Percentiles rank a stretch among this genome's conserved stretches.
phyloP scores from a whole-genome alignment of 177 flowering plant genomes.

The Vitis hybrid region DNA sequence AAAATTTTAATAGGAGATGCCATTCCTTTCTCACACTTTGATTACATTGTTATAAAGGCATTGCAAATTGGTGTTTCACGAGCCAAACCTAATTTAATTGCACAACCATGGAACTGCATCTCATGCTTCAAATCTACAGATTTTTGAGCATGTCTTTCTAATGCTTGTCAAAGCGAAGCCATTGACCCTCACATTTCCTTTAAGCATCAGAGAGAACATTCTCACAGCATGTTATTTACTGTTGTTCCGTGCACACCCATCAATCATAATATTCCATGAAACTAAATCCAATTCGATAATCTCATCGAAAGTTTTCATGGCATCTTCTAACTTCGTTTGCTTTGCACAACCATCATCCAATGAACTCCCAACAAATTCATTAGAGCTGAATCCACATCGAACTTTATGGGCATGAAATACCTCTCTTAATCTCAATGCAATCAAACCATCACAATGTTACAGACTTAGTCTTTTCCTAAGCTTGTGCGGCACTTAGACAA shows the following conservation, averaged over 20 bases:
- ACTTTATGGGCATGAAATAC: constrained; percentile 34
- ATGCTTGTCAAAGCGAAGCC: constrained; percentile 50
- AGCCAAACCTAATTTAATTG: constrained; percentile 32
- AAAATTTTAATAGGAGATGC: constrained; percentile 32
- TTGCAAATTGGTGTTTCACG: constrained; percentile 38
- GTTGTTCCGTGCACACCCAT: constrained; percentile 12
- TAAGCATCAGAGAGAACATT: constrained; percentile 30
- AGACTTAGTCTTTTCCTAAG: no score
- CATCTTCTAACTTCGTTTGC: constrained; percentile 30
- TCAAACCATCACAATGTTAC: constrained; percentile 4
- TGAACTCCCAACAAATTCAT: constrained; percentile 44
- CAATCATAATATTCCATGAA: no score
- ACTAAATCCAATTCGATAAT: constrained; percentile 30
- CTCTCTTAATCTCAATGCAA: constrained; percentile 8
- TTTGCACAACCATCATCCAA: constrained; percentile 41
- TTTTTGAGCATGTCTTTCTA: constrained; percentile 33
- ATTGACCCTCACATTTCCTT: constrained; percentile 26
- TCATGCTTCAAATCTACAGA: constrained; percentile 33
- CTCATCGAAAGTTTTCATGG: constrained; percentile 37
- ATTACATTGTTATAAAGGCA: constrained; percentile 48
- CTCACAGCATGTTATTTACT: constrained; percentile 24
- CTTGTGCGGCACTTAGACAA: no score
- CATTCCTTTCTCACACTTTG: constrained; percentile 39
- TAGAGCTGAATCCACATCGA: constrained; percentile 25
- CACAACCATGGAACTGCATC: constrained; percentile 37